A percentile compares a stretch with the other conserved stretches of the same genome.
These are phyloP conservation scores for Trichoderma sp. DNA, from an alignment of 2,329 filamentous ascomycete genomes.

Conservation along the genomic window DNA sequence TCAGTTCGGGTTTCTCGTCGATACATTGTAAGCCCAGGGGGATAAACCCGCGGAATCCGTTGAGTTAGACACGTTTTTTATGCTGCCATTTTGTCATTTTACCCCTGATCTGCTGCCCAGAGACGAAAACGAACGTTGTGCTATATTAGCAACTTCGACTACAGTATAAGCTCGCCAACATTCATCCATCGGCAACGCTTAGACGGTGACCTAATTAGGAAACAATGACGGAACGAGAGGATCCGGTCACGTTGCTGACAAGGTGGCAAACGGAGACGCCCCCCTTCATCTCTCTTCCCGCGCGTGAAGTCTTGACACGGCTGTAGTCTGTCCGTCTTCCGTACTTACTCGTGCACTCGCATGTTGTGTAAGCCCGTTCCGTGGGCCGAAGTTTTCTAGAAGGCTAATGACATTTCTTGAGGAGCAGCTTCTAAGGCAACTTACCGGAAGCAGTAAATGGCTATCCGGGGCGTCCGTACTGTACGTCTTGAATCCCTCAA, in stretches of 20 bases:
- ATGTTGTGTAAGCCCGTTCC: conserved; percentile 5
- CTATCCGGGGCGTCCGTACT: background rate
- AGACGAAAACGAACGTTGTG: background rate
- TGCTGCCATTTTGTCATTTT: background rate
- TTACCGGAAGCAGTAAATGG: conserved; percentile 4
- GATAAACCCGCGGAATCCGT: background rate
- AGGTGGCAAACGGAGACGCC: background rate
- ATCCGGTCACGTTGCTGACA: conserved; percentile 1
- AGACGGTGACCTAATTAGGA: background rate
- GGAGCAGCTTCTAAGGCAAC: background rate
- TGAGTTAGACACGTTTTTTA: too few species aligned
- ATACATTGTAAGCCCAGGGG: background rate
- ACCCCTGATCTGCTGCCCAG: background rate
- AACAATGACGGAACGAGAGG: background rate
- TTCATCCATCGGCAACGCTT: background rate
- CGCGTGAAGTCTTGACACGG: background rate
- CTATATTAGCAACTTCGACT: background rate
- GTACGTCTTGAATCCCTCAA: background rate
- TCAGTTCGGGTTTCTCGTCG: background rate
- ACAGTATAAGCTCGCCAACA: background rate
- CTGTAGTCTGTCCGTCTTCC: too few species aligned
- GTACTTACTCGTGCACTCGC: background rate
- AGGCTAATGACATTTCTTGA: background rate
- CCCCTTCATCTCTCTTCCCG: background rate
- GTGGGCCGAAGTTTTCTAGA: conserved; percentile 13